Percentiles rank a stretch among this genome's conserved stretches.
These are phyloP conservation scores for Globisporangium sylvaticum DNA, from an alignment of 352 stramenopile species.

Conservation along the genomic window DNA sequence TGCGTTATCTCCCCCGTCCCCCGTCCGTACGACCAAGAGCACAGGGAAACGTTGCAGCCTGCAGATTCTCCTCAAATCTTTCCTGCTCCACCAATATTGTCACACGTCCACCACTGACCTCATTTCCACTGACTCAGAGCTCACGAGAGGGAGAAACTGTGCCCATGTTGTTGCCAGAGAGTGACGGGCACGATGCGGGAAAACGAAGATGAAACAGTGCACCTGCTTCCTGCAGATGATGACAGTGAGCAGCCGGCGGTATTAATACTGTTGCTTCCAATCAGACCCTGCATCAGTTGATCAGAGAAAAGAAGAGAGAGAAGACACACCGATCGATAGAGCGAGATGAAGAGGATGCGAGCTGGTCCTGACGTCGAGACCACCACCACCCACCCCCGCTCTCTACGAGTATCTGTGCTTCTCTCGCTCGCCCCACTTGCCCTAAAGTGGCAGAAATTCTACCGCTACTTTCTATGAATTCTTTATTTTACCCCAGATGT, in stretches of 20 bases:
- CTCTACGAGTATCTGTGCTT: not conserved
- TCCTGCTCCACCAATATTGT: not conserved
- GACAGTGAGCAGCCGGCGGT: not conserved
- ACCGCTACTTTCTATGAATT: not conserved
- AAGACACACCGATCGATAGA: not conserved
- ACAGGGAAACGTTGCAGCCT: not conserved
- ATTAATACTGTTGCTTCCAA: not conserved
- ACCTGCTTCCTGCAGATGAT: not conserved
- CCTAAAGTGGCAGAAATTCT: not conserved
- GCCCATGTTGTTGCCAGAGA: not conserved
- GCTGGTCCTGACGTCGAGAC: not conserved
- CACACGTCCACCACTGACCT: not conserved
- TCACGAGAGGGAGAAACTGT: not conserved
- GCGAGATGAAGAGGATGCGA: not conserved
- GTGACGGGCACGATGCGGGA: not conserved
- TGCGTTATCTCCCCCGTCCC: not conserved
- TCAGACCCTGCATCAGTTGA: not conserved
- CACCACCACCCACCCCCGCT: not conserved
- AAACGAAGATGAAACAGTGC: not conserved
- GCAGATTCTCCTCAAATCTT: not conserved
- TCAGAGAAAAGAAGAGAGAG: not conserved
- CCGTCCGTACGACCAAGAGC: not conserved
- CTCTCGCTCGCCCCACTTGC: not conserved
- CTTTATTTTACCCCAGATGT: no score
- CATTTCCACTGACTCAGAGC: not conserved